Percentiles rank a stretch among this genome's conserved stretches.
Evolutionary conservation across 2,329 filamentous ascomycete genomes (phyloP).

Genomic region (Fusarium annulatum): DNA sequence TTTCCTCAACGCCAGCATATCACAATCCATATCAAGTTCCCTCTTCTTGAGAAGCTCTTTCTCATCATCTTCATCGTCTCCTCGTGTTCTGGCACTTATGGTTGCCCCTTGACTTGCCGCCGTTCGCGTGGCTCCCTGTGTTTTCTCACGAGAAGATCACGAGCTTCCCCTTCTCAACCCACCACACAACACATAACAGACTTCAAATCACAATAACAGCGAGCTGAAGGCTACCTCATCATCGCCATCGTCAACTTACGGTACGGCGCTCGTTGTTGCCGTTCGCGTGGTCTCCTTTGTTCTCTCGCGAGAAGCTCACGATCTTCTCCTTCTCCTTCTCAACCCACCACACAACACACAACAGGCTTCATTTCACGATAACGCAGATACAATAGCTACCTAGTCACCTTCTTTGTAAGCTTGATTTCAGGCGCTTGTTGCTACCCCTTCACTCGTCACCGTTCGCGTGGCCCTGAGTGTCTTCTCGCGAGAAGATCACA

Average conservation of each 20-base stretch:
- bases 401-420: too few relatives aligned
- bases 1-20: neutral
- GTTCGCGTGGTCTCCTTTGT: neutral
- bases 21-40: neutral
- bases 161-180: neutral
- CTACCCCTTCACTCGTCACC: neutral
- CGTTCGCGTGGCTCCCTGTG: neutral
- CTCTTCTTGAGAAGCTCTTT: neutral
- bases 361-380: neutral
- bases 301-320: neutral
- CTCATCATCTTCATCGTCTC: neutral
- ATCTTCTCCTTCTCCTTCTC: slow-evolving; percentile 7
- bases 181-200: neutral
- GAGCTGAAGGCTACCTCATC: neutral
- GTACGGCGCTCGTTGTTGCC: neutral
- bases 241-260: neutral
- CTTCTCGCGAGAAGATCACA: neutral
- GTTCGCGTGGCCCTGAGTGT: neutral
- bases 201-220: neutral
- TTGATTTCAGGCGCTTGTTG: neutral
- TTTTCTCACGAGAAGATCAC: neutral
- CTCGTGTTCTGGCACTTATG: neutral
- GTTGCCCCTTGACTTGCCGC: neutral
- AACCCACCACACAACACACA: neutral
- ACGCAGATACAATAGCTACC: neutral